Percentiles rank a stretch among this genome's conserved stretches.
phyloP scores from a whole-genome alignment of 2,329 filamentous ascomycete species.

The Mycosphaerella arachidis region DNA sequence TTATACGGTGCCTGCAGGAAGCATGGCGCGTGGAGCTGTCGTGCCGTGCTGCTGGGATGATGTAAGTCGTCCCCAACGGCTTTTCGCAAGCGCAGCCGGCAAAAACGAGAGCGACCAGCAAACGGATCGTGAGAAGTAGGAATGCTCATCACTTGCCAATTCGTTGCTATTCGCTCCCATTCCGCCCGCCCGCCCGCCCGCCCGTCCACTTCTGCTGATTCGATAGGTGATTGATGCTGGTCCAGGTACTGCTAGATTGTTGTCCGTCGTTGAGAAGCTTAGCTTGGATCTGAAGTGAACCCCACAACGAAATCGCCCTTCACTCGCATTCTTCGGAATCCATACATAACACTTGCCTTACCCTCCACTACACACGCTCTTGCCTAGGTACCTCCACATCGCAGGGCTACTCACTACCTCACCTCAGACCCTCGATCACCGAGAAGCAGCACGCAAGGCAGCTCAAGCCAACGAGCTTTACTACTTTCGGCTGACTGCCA shows the following conservation, averaged over 20 bases:
- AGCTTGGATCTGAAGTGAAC: background rate
- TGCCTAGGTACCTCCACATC: background rate
- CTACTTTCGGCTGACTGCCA: background rate
- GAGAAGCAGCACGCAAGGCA: background rate
- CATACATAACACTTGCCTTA: background rate
- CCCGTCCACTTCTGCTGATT: background rate
- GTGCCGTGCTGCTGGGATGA: background rate
- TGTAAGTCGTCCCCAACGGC: background rate
- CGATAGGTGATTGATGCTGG: background rate
- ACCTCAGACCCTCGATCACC: background rate
- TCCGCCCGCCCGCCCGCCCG: background rate
- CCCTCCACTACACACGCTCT: background rate
- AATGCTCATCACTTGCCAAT: background rate
- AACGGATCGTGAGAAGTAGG: background rate
- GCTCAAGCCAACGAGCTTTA: background rate
- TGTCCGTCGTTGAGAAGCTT: constrained; percentile 3
- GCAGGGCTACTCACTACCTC: background rate
- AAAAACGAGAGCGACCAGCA: background rate
- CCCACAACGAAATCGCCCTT: constrained; percentile 3
- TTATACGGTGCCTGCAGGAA: background rate
- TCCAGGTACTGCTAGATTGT: background rate
- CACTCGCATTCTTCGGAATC: background rate
- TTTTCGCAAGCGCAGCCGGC: background rate
- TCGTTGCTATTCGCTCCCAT: background rate
- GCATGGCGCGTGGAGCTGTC: background rate